These are phyloP conservation scores for Haemoproteus tartakovskyi DNA, from an alignment of 169 alveolate genomes.

Conservation along the genomic window DNA sequence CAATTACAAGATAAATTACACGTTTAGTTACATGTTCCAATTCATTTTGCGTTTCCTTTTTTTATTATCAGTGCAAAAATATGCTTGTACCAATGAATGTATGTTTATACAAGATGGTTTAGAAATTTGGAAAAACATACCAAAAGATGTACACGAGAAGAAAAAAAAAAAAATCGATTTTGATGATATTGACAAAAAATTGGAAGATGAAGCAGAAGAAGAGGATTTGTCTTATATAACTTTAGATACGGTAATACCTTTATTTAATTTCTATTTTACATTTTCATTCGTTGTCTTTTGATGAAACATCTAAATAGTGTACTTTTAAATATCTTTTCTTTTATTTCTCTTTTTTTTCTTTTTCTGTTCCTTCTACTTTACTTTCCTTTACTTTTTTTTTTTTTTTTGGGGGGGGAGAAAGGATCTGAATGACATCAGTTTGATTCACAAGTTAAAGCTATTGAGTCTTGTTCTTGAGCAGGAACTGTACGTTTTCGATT, in stretches of 20 bases:
- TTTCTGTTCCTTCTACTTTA: no score
- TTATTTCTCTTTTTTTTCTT: neutral
- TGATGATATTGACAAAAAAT: constrained; percentile 28
- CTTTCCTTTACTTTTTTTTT: no score
- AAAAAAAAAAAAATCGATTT: constrained; percentile 14
- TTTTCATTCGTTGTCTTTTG: no score
- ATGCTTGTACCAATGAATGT: constrained; percentile 60
- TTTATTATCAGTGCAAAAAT: constrained; percentile 19
- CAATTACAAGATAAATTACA: no score
- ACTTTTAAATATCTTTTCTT: neutral
- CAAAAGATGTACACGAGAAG: constrained; percentile 8
- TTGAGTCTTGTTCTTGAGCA: constrained; percentile 60
- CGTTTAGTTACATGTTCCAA: no score
- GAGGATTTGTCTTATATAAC: constrained; percentile 25
- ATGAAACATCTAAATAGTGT: neutral
- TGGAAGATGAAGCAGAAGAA: constrained; percentile 60
- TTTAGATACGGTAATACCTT: constrained; percentile 44
- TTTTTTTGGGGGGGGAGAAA: no score
- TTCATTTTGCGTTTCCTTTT: neutral
- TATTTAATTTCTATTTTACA: no score
- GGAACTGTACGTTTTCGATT: constrained; percentile 59
- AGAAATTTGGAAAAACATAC: constrained; percentile 56
- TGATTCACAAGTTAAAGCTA: constrained; percentile 39
- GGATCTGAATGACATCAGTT: constrained; percentile 62
- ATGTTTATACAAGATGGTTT: constrained; percentile 66